These are phyloP conservation scores for Galerina sulciceps DNA, from an alignment of 768 basidiomycete genomes.

Conservation along the genomic window DNA sequence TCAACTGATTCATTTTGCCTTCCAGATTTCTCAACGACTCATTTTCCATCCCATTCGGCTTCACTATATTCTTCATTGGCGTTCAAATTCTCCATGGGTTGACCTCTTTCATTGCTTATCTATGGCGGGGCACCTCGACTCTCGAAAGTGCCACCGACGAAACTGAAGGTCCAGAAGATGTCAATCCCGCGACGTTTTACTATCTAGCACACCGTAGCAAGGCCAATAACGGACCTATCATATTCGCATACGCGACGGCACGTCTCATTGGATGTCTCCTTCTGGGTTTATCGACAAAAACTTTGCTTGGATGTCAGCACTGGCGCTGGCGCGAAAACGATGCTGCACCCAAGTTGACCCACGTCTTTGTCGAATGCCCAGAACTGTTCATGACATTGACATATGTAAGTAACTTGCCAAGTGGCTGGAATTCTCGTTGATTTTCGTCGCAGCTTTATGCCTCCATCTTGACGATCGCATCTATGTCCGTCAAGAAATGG, in stretches of 20 bases:
- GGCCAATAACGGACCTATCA: slow-evolving; percentile 6
- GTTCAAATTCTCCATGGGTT: slow-evolving; percentile 4
- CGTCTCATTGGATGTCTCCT: slow-evolving; percentile 18
- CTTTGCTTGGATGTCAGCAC: not conserved
- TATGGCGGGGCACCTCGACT: not conserved
- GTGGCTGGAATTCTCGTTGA: no score
- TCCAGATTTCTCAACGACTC: slow-evolving; percentile 8
- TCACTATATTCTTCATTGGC: slow-evolving; percentile 1
- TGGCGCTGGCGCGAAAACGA: not conserved
- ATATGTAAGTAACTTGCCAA: slow-evolving; percentile 9
- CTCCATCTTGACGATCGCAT: slow-evolving; percentile 3
- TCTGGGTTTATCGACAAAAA: slow-evolving; percentile 9
- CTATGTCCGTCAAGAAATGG: slow-evolving; percentile 5
- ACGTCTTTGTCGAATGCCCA: not conserved
- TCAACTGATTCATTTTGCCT: not conserved
- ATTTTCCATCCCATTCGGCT: slow-evolving; percentile 10
- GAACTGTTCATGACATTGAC: slow-evolving; percentile 7
- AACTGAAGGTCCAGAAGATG: not conserved
- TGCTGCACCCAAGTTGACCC: not conserved
- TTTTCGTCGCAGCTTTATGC: slow-evolving; percentile 2
- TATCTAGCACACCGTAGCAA: not conserved
- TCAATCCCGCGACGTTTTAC: not conserved
- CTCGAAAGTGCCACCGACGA: not conserved
- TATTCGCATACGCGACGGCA: slow-evolving; percentile 14
- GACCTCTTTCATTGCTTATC: not conserved